Percentiles rank a stretch among this genome's conserved stretches.
Conservation (phyloP, 2,329 filamentous ascomycete genomes). For the Chalaropsis ovoidea region DNA sequence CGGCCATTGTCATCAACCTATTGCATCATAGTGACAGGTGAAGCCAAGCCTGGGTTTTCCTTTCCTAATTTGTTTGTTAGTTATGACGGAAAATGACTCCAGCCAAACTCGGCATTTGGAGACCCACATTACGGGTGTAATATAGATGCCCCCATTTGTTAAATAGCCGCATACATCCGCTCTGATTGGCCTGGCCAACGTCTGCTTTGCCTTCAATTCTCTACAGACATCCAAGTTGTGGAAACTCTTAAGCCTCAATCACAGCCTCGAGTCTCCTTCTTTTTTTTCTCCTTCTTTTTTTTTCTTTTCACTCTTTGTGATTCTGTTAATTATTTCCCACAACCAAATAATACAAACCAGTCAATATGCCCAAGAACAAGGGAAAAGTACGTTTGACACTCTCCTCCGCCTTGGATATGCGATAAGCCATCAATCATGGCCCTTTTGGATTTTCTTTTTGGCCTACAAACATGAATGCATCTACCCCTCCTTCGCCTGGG, state of each 20-base stretch:
- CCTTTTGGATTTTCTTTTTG: constrained; percentile 15
- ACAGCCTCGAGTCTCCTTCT: neutral
- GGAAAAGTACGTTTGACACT: constrained; percentile 63
- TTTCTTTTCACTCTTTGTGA: constrained; percentile 2
- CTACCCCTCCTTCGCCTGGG: constrained; percentile 10
- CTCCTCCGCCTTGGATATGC: neutral
- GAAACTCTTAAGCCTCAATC: constrained; percentile 15
- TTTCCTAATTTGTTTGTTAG: neutral
- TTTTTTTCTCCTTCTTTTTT: neutral
- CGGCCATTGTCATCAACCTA: neutral
- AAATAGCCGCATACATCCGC: neutral
- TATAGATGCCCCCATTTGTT: neutral
- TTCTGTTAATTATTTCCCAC: neutral
- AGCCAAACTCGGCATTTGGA: neutral
- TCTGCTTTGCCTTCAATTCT: constrained; percentile 1
- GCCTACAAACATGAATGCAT: neutral
- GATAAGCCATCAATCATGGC: neutral
- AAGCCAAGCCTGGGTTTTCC: neutral
- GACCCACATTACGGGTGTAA: neutral
- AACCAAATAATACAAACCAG: constrained; percentile 14
- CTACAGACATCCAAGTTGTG: constrained; percentile 7
- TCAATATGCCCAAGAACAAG: constrained; percentile 95
- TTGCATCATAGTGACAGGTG: neutral
- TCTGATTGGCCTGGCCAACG: neutral
- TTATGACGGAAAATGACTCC: neutral